Conservation (phyloP, 148 eudicot species). For the Limonium bicolor region DNA sequence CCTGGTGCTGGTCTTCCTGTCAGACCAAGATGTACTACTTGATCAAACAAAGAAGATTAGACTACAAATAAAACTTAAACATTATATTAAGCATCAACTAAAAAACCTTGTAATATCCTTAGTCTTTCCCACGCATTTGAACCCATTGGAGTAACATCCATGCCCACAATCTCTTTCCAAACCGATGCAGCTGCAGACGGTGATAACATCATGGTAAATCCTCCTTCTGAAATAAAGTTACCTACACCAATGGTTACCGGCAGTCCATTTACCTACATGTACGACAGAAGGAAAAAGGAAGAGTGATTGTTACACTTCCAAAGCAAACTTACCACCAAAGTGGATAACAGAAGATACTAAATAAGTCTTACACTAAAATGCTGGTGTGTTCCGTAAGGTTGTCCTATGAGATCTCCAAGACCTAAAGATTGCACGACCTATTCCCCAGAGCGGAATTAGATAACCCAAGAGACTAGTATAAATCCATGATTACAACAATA, state of each 20-base stretch:
- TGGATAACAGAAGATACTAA: no score
- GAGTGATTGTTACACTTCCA: no score
- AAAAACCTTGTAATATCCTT: conserved; percentile 48
- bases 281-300: no score
- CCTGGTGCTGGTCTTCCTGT: conserved; percentile 72
- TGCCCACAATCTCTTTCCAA: conserved; percentile 36
- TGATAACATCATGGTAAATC: conserved; percentile 48
- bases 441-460: conserved; percentile 5
- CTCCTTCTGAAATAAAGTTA: conserved; percentile 37
- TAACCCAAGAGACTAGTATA: no score
- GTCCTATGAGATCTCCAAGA: conserved; percentile 44
- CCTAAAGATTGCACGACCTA: conserved; percentile 45
- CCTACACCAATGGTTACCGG: conserved; percentile 68
- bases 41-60: no score
- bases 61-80: no score
- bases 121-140: conserved; percentile 53
- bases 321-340: no score
- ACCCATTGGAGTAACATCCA: conserved; percentile 42
- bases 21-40: conserved; percentile 1
- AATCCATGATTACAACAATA: no score
- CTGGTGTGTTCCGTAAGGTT: conserved; percentile 51
- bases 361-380: conserved; percentile 36
- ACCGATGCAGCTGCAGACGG: conserved; percentile 42
- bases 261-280: conserved; percentile 45
- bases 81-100: no score